Percentiles rank a stretch among this genome's conserved stretches.
Conservation (phyloP, 495 filamentous ascomycete species). For the Choiromyces venosus region DNA sequence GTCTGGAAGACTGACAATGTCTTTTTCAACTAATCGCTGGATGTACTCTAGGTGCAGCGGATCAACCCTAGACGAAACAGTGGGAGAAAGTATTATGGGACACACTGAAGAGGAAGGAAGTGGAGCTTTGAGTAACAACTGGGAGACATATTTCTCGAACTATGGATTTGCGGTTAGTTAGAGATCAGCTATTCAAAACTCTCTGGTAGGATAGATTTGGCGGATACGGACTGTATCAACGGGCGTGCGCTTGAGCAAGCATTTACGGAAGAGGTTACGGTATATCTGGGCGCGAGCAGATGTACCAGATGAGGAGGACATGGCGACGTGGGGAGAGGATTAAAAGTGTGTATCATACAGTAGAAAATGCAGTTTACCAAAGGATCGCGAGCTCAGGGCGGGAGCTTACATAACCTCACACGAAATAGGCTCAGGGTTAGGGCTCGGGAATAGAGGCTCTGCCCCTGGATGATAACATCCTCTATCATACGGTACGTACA, state of each 20-base stretch:
- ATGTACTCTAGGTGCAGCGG: conserved; percentile 39
- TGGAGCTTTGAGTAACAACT: conserved; percentile 34
- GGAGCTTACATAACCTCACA: conserved; percentile 13
- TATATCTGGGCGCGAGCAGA: conserved; percentile 31
- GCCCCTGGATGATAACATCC: not conserved
- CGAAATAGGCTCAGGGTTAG: not conserved
- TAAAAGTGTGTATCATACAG: not conserved
- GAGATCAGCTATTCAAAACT: conserved; percentile 4
- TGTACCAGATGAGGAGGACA: conserved; percentile 18
- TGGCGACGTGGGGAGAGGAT: conserved; percentile 11
- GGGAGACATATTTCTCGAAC: conserved; percentile 37
- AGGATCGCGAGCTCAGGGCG: not conserved
- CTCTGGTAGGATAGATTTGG: not conserved
- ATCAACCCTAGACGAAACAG: conserved; percentile 27
- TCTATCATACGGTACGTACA: not conserved
- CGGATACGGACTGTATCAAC: conserved; percentile 28
- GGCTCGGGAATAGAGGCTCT: conserved; percentile 13
- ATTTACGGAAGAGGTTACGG: conserved; percentile 30
- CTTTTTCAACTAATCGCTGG: conserved; percentile 36
- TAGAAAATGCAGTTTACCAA: not conserved
- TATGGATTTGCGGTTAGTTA: conserved; percentile 4
- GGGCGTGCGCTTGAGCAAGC: conserved; percentile 23
- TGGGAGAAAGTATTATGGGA: conserved; percentile 35
- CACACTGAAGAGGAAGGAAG: conserved; percentile 29
- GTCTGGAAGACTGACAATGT: conserved; percentile 33